Conservation (phyloP, 768 basidiomycete genomes). For the Boletus pseudopeckii region DNA sequence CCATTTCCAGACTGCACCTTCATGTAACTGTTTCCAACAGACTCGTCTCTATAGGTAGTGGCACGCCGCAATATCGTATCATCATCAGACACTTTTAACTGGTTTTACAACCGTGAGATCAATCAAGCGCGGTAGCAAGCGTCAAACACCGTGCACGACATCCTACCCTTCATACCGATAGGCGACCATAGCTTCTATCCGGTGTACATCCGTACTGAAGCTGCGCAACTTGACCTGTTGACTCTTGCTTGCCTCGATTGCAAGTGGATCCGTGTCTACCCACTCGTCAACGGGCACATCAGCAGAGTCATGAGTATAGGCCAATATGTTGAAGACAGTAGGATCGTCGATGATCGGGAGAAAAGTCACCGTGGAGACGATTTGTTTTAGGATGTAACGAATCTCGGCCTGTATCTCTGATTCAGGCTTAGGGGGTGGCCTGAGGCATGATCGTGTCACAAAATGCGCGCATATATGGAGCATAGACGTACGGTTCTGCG, state of each 20-base stretch:
- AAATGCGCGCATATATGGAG: neutral
- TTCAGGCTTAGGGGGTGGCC: slow-evolving; percentile 64
- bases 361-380: slow-evolving; percentile 95
- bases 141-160: neutral
- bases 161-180: slow-evolving; percentile 84
- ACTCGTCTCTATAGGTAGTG: neutral
- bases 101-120: neutral
- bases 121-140: neutral
- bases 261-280: slow-evolving; percentile 91
- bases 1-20: neutral
- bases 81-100: neutral
- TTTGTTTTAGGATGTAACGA: slow-evolving; percentile 96
- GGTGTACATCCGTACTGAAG: slow-evolving; percentile 97
- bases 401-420: slow-evolving; percentile 96
- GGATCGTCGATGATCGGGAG: slow-evolving; percentile 93
- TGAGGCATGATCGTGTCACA: slow-evolving; percentile 20
- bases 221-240: slow-evolving; percentile 92
- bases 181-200: slow-evolving; percentile 96
- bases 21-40: neutral
- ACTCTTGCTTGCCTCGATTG: slow-evolving; percentile 90
- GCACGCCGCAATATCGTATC: neutral
- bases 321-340: slow-evolving; percentile 96
- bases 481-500: slow-evolving; percentile 45
- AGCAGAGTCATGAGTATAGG: slow-evolving; percentile 89
- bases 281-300: slow-evolving; percentile 92